A percentile compares a stretch with the other conserved stretches of the same genome.
phyloP scores from a whole-genome alignment of 257 asterid species.

The Verbena officinalis region DNA sequence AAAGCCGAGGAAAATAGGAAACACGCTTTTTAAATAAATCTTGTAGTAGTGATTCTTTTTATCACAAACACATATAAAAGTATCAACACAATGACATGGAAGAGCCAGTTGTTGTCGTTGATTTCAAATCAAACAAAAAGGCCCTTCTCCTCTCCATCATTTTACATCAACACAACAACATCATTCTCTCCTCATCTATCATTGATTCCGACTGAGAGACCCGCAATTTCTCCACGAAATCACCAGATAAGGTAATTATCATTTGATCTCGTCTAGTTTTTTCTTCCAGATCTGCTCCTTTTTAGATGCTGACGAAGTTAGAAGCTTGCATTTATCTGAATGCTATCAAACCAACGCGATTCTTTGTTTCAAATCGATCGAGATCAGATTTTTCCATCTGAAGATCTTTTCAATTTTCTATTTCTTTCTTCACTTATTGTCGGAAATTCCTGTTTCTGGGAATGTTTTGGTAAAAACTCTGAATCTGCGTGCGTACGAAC shows the following conservation, averaged over 20 bases:
- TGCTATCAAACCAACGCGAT: neutral
- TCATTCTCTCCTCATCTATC: slow-evolving; percentile 23
- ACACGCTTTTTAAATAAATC: too few relatives aligned
- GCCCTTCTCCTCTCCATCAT: slow-evolving; percentile 28
- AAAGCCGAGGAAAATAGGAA: too few relatives aligned
- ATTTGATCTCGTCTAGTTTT: neutral
- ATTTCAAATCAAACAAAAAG: slow-evolving; percentile 22
- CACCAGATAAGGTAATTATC: slow-evolving; percentile 22
- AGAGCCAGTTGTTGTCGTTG: slow-evolving; percentile 25
- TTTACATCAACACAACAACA: neutral
- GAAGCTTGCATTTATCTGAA: slow-evolving; percentile 8
- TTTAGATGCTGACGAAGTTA: neutral
- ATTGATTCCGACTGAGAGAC: slow-evolving; percentile 23
- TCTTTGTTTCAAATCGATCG: slow-evolving; percentile 17
- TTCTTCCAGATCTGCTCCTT: neutral
- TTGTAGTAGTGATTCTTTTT: too few relatives aligned
- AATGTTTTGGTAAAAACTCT: slow-evolving; percentile 12
- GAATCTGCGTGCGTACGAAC: slow-evolving; percentile 20
- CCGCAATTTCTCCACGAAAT: slow-evolving; percentile 15
- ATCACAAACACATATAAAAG: too few relatives aligned
- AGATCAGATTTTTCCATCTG: slow-evolving; percentile 22
- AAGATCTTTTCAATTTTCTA: neutral
- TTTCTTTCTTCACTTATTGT: neutral
- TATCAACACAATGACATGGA: neutral
- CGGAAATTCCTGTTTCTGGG: slow-evolving; percentile 11